Conservation (phyloP, 2,329 filamentous ascomycete genomes). For the Colletotrichum gloeosporioides region DNA sequence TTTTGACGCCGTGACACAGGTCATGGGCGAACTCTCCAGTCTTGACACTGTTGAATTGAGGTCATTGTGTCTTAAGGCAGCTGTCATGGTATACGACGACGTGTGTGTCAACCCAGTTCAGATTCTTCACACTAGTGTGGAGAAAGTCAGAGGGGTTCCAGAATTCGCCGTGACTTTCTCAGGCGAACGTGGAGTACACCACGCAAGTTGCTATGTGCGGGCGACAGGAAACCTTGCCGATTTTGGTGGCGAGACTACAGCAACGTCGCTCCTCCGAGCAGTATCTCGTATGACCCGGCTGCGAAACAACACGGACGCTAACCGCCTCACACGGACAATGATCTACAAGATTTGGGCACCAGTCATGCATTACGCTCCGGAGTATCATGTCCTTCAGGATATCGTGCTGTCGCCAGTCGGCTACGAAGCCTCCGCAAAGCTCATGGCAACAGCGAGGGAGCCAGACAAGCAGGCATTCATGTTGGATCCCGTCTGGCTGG, state of each 20-base stretch:
- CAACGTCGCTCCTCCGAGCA: neutral
- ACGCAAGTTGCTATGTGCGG: neutral
- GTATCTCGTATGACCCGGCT: neutral
- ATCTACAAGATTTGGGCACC: neutral
- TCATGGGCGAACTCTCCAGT: neutral
- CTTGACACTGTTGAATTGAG: neutral
- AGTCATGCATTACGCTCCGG: neutral
- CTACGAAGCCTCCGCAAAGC: neutral
- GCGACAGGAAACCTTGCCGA: neutral
- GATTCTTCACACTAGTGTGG: neutral
- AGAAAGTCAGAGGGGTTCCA: neutral
- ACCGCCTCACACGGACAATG: neutral
- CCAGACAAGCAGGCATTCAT: neutral
- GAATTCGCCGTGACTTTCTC: neutral
- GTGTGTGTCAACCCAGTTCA: neutral
- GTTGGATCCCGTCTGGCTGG: neutral
- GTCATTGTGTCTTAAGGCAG: neutral
- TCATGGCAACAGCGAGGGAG: neutral
- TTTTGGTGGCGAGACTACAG: neutral
- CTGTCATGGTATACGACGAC: neutral
- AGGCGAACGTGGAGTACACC: neutral
- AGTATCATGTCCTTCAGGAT: neutral
- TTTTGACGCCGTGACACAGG: neutral
- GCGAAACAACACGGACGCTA: neutral
- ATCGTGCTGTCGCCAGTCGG: neutral